A percentile compares a stretch with the other conserved stretches of the same genome.
Evolutionary conservation across 2,329 filamentous ascomycete genomes (phyloP).

Genomic region (Didymella segeticola): DNA sequence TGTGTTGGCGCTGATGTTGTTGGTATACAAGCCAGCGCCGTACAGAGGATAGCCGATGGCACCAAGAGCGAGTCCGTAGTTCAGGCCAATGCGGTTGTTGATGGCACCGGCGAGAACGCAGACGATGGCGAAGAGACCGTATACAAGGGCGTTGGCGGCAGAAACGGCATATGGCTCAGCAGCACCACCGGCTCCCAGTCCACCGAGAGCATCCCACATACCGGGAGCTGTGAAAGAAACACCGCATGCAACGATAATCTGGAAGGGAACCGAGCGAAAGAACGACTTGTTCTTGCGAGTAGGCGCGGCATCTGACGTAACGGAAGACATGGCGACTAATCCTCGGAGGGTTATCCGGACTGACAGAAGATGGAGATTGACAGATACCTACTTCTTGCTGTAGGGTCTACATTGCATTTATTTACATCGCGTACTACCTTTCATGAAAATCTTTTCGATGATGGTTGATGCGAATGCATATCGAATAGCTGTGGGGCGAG

Average conservation of each 20-base stretch:
- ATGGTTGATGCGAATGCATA: conserved; percentile 18
- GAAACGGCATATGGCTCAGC: conserved; percentile 44
- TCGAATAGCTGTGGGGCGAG: conserved; percentile 28
- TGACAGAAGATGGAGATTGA: neutral
- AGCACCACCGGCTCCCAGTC: conserved; percentile 43
- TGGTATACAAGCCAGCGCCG: conserved; percentile 51
- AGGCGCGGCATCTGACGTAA: conserved; percentile 17
- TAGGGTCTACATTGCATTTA: conserved; percentile 12
- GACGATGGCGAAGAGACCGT: conserved; percentile 42
- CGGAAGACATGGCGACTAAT: conserved; percentile 9
- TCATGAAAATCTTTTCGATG: conserved; percentile 22
- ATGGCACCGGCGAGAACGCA: conserved; percentile 46
- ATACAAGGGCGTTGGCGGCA: conserved; percentile 44
- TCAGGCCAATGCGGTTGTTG: conserved; percentile 47
- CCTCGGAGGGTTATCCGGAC: conserved; percentile 5
- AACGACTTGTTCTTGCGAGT: conserved; percentile 29
- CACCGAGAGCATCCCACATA: conserved; percentile 46
- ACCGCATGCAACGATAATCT: conserved; percentile 43
- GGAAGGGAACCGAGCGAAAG: conserved; percentile 43
- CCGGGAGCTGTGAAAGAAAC: conserved; percentile 45
- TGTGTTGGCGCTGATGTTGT: conserved; percentile 48
- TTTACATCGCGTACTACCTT: neutral
- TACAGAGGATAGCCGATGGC: conserved; percentile 53
- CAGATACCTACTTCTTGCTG: neutral
- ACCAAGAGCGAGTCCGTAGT: conserved; percentile 50